Evolutionary conservation across 164 flowering plant species (phyloP).

Genomic region (Echeveria elegans): DNA sequence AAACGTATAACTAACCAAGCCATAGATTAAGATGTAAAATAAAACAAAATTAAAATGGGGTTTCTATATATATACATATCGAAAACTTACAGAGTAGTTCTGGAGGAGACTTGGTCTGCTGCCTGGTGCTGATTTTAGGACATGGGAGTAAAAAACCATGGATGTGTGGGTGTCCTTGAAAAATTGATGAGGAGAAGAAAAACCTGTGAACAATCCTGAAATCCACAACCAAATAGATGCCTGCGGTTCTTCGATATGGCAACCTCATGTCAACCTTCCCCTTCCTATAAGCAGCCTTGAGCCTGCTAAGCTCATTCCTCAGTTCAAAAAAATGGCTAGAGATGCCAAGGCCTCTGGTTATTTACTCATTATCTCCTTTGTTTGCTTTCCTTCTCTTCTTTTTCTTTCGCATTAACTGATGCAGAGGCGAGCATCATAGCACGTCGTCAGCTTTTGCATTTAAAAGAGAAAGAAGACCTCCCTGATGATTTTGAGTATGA

Average conservation of each 20-base stretch:
- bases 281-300: constrained; percentile 36
- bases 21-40: too few species aligned
- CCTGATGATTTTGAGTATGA: constrained; percentile 28
- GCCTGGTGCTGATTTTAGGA: background rate
- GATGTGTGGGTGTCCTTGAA: background rate
- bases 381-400: constrained; percentile 11
- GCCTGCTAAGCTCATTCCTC: constrained; percentile 23
- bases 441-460: constrained; percentile 35
- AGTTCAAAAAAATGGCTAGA: constrained; percentile 11
- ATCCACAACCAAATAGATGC: background rate
- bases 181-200: background rate
- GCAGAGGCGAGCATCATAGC: constrained; percentile 35
- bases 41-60: too few species aligned
- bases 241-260: constrained; percentile 15
- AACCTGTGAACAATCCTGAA: constrained; percentile 13
- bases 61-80: too few species aligned
- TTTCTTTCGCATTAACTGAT: constrained; percentile 27
- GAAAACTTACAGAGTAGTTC: too few species aligned
- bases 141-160: background rate
- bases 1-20: too few species aligned
- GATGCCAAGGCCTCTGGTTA: constrained; percentile 27
- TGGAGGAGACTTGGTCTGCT: background rate
- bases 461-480: constrained; percentile 23
- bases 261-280: constrained; percentile 4
- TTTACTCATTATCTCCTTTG: constrained; percentile 21